Evolutionary conservation across 1,284 basidiomycete species (phyloP), one percentile per base, ranked within the genome.

Genomic region (Microbotryum silenes-acaulis): DNA sequence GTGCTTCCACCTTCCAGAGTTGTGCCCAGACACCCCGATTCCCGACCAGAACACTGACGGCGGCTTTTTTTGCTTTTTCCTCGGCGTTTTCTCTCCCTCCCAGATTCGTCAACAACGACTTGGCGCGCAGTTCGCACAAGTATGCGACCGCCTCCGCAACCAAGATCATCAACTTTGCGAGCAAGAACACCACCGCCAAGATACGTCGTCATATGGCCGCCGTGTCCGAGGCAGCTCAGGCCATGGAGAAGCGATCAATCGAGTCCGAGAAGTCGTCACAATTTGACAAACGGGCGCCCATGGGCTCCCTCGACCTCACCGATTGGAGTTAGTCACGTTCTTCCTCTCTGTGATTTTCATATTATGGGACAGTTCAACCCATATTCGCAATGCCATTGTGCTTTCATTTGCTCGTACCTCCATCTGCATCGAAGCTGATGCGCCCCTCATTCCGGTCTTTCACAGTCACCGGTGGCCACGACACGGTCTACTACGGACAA

Each of bases 401-500:
- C 37, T 42, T 18, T 42, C 16, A 12, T 51, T 8, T 51, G 6
- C 14, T 42, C 21, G 6, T 3, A 33, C 16, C 21, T 54, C 0
- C n/a, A 33, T 18, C 29, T 25, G 8, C 37, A 33, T 10, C 31
- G 27, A 31, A n/a, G 31, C 54, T 47, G 45, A 56, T 42, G 37
- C 16, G 37, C 31, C 54, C 18, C 21, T 55, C n/a, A 8, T 5
- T 23, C 12, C 5, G 14, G 0, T 51, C 18, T 7, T 33, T 20
- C 62, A n/a, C 60, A 67, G 65, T 61, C 51, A 57, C 59, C n/a
- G 65, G 61, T 51, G 67, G 65, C 16, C 64, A 64, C 44, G 65
- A 69, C 33, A 57, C 67, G 20, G 53, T 63, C 5, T 69, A 66
- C 52, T 69, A 52, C 47, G 67, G 67, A 16, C 16, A n/a, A 5